phyloP scores from a whole-genome alignment of 495 filamentous ascomycete species.

The Evernia prunastri region DNA sequence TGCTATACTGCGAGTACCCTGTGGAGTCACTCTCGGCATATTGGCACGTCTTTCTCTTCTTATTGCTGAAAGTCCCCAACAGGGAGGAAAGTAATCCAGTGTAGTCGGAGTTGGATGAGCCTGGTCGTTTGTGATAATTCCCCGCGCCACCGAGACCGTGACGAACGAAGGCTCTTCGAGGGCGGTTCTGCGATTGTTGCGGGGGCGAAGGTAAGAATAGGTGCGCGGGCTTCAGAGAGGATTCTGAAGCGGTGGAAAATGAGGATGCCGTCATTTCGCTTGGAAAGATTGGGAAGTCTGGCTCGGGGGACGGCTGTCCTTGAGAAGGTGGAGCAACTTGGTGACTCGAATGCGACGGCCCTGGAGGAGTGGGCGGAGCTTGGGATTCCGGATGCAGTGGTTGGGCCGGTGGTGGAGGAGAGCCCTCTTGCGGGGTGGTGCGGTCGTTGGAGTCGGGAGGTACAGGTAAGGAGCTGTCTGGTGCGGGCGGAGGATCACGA shows the following conservation, averaged over 20 bases:
- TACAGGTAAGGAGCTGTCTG: no score
- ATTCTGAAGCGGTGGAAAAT: constrained; percentile 20
- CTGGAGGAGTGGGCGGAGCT: not conserved
- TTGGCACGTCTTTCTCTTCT: constrained; percentile 14
- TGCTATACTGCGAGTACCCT: constrained; percentile 17
- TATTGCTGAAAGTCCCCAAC: constrained; percentile 16
- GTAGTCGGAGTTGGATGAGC: constrained; percentile 10
- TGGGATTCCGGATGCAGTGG: not conserved
- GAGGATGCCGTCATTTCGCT: constrained; percentile 9
- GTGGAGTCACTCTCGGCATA: constrained; percentile 14
- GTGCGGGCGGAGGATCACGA: constrained; percentile 4
- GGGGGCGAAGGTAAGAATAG: constrained; percentile 10
- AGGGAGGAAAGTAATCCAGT: constrained; percentile 20
- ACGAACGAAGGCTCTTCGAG: constrained; percentile 25
- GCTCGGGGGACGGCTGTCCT: not conserved
- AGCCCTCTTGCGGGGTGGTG: not conserved
- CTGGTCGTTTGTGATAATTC: constrained; percentile 25
- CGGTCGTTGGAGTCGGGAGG: not conserved
- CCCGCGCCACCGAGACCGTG: constrained; percentile 27
- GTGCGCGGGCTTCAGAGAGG: constrained; percentile 15
- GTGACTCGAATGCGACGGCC: not conserved
- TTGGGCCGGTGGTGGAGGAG: not conserved
- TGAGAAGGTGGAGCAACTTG: constrained; percentile 5
- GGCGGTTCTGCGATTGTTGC: constrained; percentile 11
- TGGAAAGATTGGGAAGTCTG: not conserved